A percentile compares a stretch with the other conserved stretches of the same genome.
Conservation (phyloP, 2,329 filamentous ascomycete genomes). For the Neophaeococcomyces aloes region DNA sequence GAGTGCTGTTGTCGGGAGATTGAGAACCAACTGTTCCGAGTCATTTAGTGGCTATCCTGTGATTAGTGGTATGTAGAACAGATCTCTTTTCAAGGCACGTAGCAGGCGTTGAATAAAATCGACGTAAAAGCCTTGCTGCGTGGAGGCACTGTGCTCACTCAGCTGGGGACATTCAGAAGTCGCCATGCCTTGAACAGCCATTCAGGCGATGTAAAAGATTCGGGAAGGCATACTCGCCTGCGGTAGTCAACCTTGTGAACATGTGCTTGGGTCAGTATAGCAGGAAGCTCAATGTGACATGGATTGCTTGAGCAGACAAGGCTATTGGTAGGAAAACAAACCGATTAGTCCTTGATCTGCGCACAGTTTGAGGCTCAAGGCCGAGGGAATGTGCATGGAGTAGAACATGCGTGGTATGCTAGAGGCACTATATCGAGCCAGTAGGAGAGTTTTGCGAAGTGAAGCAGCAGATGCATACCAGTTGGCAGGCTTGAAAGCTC, state of each 20-base stretch:
- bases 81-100: too few species aligned
- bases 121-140: too few species aligned
- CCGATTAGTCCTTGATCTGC: neutral
- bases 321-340: neutral
- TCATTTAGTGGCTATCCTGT: too few species aligned
- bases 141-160: too few species aligned
- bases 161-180: too few species aligned
- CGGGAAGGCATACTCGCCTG: neutral
- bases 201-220: neutral
- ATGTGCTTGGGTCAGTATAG: neutral
- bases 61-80: too few species aligned
- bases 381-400: neutral
- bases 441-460: conserved; percentile 6
- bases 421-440: neutral
- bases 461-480: conserved; percentile 1
- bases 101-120: too few species aligned
- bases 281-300: too few species aligned
- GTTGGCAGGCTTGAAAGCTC: neutral
- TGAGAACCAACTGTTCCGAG: too few species aligned
- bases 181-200: too few species aligned
- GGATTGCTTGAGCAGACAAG: neutral
- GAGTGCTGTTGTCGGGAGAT: too few species aligned
- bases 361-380: neutral
- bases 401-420: too few species aligned
- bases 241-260: neutral